Base-by-base conservation (phyloP, 164 flowering plant species). In the Cinnamomum micranthum region DNA sequence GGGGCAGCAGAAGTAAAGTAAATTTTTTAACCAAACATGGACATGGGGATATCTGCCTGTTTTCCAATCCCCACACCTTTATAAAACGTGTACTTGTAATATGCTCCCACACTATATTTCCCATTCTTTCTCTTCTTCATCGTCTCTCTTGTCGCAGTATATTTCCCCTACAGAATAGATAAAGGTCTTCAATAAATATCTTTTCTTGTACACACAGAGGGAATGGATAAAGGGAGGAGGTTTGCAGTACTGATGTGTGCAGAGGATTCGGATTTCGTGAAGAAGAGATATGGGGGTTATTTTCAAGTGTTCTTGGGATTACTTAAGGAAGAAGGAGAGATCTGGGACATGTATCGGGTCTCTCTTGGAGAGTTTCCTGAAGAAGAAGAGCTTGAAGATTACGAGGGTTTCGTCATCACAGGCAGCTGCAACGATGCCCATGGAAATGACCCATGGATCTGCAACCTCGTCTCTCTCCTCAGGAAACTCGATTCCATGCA, bases 341-440 rank as follows among this genome's bases (percentile, higher is more conserved):
- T 58, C 0, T 92, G 97, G 97, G 90, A 87, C 69, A 50, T 84
- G n/a, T 95, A 65, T 75, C 72, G 85, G 0, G 95, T 89, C 5
- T 74, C 74, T 27, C 19, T 19, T 24, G 92, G 90, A 0, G 92
- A 95, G 75, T 87, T 95, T 17, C 98, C 97, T 3, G 82, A 74
- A 6, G 95, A 92, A 15, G 86, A 81, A 0, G 88, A 84, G 60
- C 72, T 95, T 63, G 86, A 50, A 0, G n/a, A 2, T 2, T 89
- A 82, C 64, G 94, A 91, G 59, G 97, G 98, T 0, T 92, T 91
- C 59, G 97, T 95, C 1, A 84, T 95, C 80, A 87, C 90, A 9
- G 97, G 98, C 0, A 95, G 97, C 81, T 88, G 92, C 77, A 83
- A 64, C 75, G 98, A 92, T 75, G 97, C 97, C 15, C 88, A 91